Base-by-base conservation (phyloP, 805 yeast genomes). In the Metschnikowia baotianmanensis region DNA sequence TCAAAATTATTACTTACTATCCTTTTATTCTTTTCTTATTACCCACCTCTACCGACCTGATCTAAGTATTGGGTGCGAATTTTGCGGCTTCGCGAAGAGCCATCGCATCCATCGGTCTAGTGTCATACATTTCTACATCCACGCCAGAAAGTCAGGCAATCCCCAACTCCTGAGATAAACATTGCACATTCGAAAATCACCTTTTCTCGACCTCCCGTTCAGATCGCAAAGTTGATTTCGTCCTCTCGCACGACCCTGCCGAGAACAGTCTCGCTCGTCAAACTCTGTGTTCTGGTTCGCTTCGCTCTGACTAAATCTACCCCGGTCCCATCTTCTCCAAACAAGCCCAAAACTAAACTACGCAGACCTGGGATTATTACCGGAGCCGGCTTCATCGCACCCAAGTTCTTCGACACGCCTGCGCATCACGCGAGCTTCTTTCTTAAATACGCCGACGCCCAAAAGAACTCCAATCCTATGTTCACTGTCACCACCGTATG, bases 401-500 rank as follows among this genome's bases (percentile, higher is more conserved):
- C 54, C 19, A 33, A 42, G n/a, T 43, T 46, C 20, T 51, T 51
- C 25, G 26, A 33, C 9, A 35, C 47, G 8, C 24, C 43, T 17
- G 31, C 32, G 5, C 38, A 38, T 3, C 43, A 42, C 29, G 11
- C 34, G 15, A 9, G 21, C 13, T 40, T 33, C 34, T 49, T 46
- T 32, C 40, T 16, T 24, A 33, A 42, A 7, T 41, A 18, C 27
- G 29, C 23, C 16, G 45, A 45, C 28, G 30, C 30, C 26, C 40
- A 27, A 8, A 31, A 31, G 27, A 22, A 31, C 13, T 34, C 35
- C 11, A 21, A 38, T 7, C 21, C 38, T 11, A 76, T 77, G 77
- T 80, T 74, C 51, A 67, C 74, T 15, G 50, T 82, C 24, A 65
- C 72, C 3, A 72, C 80, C 4, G 58, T 81, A 1, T 62, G 79